Conservation (phyloP, 257 asterid genomes). For the Gardenia jasminoides region DNA sequence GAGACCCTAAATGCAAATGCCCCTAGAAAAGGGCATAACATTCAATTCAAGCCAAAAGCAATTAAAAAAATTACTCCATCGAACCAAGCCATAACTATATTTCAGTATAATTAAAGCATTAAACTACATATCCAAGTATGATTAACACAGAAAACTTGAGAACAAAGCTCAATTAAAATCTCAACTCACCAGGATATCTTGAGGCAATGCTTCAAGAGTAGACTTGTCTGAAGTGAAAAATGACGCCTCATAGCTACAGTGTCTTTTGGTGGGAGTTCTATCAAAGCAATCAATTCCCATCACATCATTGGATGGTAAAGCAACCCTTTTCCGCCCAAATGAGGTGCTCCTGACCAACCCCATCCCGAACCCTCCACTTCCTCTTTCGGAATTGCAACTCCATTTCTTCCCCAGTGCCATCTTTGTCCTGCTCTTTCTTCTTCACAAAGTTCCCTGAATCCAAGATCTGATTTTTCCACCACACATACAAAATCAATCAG, state of each 20-base stretch:
- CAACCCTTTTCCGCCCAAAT: slow-evolving; percentile 62
- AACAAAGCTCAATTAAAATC: background rate
- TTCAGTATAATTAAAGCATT: background rate
- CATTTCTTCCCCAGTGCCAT: slow-evolving; percentile 25
- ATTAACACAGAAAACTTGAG: background rate
- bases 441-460: background rate
- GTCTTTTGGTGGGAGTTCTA: slow-evolving; percentile 31
- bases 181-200: slow-evolving; percentile 56
- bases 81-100: background rate
- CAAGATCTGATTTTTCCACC: slow-evolving; percentile 24
- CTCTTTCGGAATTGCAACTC: slow-evolving; percentile 13
- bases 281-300: slow-evolving; percentile 21
- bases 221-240: slow-evolving; percentile 20
- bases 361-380: slow-evolving; percentile 31
- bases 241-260: slow-evolving; percentile 27
- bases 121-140: background rate
- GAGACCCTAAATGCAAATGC: background rate
- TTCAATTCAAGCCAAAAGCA: too few species aligned
- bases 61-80: background rate
- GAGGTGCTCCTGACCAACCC: slow-evolving; percentile 49
- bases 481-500: slow-evolving; percentile 10
- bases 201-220: slow-evolving; percentile 56
- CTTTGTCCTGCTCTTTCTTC: background rate
- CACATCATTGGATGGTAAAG: slow-evolving; percentile 16
- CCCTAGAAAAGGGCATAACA: background rate